Evolutionary conservation across 2,329 filamentous ascomycete genomes (phyloP).

Genomic region (Diaporthe citriasiana): DNA sequence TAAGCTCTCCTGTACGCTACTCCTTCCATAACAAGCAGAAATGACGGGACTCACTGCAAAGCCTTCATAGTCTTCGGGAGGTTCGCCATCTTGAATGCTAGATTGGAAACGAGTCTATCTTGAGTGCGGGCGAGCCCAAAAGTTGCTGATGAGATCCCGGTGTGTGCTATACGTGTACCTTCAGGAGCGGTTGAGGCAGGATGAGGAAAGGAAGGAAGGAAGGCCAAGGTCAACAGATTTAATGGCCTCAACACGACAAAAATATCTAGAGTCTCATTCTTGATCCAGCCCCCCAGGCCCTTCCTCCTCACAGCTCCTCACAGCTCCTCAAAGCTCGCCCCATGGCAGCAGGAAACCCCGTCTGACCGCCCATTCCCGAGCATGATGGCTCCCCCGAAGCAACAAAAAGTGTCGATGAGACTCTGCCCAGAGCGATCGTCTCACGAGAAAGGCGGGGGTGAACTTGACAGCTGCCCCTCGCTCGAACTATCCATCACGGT

Average conservation of each 20-base stretch:
- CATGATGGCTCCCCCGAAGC: background rate
- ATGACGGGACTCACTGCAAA: conserved; percentile 42
- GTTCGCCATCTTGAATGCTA: conserved; percentile 50
- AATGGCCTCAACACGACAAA: background rate
- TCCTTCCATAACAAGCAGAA: background rate
- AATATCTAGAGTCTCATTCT: conserved; percentile 28
- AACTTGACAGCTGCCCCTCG: conserved; percentile 34
- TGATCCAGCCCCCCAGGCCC: conserved; percentile 30
- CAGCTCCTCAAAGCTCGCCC: conserved; percentile 10
- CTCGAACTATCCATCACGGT: conserved; percentile 19
- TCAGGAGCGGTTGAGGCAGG: background rate
- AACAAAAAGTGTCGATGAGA: conserved; percentile 28
- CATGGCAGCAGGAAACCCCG: background rate
- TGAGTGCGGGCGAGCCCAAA: background rate
- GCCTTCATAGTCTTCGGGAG: conserved; percentile 55
- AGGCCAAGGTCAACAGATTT: conserved; percentile 15
- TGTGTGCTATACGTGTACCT: background rate
- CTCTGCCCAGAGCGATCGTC: conserved; percentile 36
- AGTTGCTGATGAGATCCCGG: background rate
- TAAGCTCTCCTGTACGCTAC: background rate
- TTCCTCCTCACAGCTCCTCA: background rate
- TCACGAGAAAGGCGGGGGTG: conserved; percentile 31
- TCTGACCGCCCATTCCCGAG: conserved; percentile 20
- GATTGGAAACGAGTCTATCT: background rate
- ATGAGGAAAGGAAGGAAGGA: background rate